Evolutionary conservation across 1,139 yeast genomes (phyloP).

Genomic region (Saccharomycopsis phalli): DNA sequence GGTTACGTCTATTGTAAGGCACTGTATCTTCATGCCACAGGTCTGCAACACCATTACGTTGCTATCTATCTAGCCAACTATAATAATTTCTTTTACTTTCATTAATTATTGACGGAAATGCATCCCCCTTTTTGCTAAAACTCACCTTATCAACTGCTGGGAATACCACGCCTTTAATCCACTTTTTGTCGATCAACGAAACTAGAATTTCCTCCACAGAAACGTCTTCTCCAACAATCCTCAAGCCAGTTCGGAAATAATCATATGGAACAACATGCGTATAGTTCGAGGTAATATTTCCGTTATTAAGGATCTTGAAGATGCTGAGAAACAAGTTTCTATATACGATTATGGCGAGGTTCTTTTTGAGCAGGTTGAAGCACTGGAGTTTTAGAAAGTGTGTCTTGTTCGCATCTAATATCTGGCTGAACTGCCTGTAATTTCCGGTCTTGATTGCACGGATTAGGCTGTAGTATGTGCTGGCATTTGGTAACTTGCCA

Average conservation of each 20-base stretch:
- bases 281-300: conserved; percentile 3
- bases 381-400: conserved; percentile 2
- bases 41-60: no score
- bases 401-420: not conserved
- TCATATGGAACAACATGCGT: conserved; percentile 6
- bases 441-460: conserved; percentile 7
- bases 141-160: conserved; percentile 6
- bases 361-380: conserved; percentile 6
- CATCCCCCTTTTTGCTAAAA: conserved; percentile 16
- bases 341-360: conserved; percentile 2
- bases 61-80: conserved; percentile 17
- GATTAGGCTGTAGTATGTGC: conserved; percentile 5
- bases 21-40: no score
- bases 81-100: conserved; percentile 5
- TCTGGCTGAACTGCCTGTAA: conserved; percentile 1
- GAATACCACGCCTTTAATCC: conserved; percentile 19
- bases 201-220: conserved; percentile 18
- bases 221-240: not conserved
- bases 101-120: conserved; percentile 8
- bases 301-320: conserved; percentile 13
- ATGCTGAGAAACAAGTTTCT: conserved; percentile 12
- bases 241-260: conserved; percentile 5
- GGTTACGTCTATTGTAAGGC: no score
- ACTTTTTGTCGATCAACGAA: conserved; percentile 15
- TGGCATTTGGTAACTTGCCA: conserved; percentile 2